These are phyloP conservation scores for Stromatinia cepivora DNA, from an alignment of 2,329 filamentous ascomycete species.

Conservation along the genomic window DNA sequence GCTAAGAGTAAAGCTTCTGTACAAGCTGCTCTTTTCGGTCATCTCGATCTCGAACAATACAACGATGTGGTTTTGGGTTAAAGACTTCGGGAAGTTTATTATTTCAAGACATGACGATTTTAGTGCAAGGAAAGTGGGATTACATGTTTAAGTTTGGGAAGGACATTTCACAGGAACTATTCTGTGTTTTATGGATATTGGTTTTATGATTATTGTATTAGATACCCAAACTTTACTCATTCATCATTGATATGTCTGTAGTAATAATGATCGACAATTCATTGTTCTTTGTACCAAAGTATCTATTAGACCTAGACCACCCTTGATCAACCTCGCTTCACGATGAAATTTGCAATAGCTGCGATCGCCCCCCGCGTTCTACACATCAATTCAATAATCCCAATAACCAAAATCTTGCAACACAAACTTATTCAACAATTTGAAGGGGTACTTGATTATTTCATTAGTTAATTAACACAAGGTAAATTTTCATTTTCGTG, in stretches of 20 bases:
- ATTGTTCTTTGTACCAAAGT: constrained; percentile 22
- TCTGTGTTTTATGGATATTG: not conserved
- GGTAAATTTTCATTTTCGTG: not conserved
- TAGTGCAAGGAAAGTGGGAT: constrained; percentile 12
- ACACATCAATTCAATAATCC: constrained; percentile 16
- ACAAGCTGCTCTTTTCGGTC: constrained; percentile 38
- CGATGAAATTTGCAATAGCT: constrained; percentile 22
- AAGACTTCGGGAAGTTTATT: not conserved
- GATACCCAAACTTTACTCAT: constrained; percentile 2
- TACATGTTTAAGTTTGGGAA: constrained; percentile 5
- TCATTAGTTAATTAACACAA: not conserved
- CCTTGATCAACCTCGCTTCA: constrained; percentile 25
- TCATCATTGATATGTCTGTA: constrained; percentile 15
- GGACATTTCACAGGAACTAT: constrained; percentile 1
- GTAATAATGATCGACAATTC: constrained; percentile 10
- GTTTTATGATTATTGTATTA: constrained; percentile 12
- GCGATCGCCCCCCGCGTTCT: constrained; percentile 22
- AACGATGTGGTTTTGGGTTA: constrained; percentile 39
- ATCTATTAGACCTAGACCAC: constrained; percentile 7
- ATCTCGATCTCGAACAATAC: constrained; percentile 37
- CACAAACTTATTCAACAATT: constrained; percentile 1
- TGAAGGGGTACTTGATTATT: not conserved
- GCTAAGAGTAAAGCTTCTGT: constrained; percentile 38
- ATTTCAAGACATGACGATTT: not conserved
- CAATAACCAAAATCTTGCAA: constrained; percentile 13